Evolutionary conservation across 208 protist species (phyloP).

Genomic region (Acanthamoeba castellanii): DNA sequence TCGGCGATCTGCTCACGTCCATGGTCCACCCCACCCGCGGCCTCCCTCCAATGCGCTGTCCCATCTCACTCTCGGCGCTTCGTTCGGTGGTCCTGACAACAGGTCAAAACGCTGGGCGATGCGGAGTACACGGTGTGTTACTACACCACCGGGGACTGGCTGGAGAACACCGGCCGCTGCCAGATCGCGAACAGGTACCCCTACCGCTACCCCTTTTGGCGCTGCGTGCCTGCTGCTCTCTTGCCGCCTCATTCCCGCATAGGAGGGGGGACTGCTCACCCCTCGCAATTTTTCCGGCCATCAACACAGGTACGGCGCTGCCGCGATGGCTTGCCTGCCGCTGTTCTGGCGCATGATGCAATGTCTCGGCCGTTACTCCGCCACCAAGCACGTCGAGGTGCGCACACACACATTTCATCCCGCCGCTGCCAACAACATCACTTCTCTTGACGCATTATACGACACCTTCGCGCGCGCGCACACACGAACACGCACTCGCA

Average conservation of each 20-base stretch:
- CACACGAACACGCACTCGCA: no score
- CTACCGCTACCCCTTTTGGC: background rate
- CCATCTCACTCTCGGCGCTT: background rate
- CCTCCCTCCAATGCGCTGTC: background rate
- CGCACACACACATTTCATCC: no score
- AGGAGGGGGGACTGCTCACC: no score
- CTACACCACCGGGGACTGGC: constrained; percentile 75
- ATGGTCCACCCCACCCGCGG: constrained; percentile 50
- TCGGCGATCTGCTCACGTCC: constrained; percentile 80
- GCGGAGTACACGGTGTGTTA: constrained; percentile 81
- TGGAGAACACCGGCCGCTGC: constrained; percentile 5
- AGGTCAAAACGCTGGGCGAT: constrained; percentile 79
- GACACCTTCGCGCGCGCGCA: no score
- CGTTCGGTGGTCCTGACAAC: no score
- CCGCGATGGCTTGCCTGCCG: constrained; percentile 76
- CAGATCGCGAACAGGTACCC: background rate
- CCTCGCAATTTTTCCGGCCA: background rate
- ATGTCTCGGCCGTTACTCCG: constrained; percentile 69
- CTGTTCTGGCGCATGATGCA: constrained; percentile 83
- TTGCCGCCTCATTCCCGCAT: no score
- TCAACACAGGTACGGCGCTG: constrained; percentile 29
- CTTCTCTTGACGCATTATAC: background rate
- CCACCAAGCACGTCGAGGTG: constrained; percentile 65
- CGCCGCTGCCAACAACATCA: no score
- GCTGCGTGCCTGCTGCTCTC: background rate